Evolutionary conservation across 805 yeast species (phyloP).

Genomic region (Saccharomyces mikatae): DNA sequence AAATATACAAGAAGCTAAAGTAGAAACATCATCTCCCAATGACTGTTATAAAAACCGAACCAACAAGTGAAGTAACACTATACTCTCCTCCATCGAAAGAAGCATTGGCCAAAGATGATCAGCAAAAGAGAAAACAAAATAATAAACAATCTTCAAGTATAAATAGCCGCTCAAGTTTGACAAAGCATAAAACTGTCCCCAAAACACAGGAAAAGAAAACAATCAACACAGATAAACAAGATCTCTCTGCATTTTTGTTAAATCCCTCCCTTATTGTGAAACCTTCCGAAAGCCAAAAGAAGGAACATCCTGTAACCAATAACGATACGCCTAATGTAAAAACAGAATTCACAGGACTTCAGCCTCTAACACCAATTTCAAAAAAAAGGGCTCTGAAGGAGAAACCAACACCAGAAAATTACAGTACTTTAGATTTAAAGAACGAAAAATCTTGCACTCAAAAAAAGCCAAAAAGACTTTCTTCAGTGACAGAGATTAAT

Average conservation of each 20-base stretch:
- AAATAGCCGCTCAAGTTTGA: conserved; percentile 1
- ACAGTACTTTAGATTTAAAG: background rate
- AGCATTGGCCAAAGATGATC: background rate
- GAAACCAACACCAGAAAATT: background rate
- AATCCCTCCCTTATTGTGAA: background rate
- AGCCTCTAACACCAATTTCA: background rate
- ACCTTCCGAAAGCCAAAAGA: background rate
- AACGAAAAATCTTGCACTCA: background rate
- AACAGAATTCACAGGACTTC: background rate
- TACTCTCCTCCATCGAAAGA: background rate
- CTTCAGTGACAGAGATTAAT: background rate
- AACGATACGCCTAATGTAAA: background rate
- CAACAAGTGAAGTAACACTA: background rate
- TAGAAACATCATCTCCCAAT: background rate
- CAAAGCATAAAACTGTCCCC: background rate
- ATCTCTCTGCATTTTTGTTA: background rate
- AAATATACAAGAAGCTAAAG: background rate
- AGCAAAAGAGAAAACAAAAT: background rate
- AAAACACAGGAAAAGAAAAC: background rate
- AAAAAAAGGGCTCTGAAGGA: background rate
- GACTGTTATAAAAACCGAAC: conserved; percentile 1
- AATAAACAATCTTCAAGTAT: background rate
- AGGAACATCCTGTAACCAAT: background rate
- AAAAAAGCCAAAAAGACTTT: background rate
- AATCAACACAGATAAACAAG: background rate